These are phyloP conservation scores for Blastobotrys mokoenaii DNA, from an alignment of 805 yeast species.

Conservation along the genomic window DNA sequence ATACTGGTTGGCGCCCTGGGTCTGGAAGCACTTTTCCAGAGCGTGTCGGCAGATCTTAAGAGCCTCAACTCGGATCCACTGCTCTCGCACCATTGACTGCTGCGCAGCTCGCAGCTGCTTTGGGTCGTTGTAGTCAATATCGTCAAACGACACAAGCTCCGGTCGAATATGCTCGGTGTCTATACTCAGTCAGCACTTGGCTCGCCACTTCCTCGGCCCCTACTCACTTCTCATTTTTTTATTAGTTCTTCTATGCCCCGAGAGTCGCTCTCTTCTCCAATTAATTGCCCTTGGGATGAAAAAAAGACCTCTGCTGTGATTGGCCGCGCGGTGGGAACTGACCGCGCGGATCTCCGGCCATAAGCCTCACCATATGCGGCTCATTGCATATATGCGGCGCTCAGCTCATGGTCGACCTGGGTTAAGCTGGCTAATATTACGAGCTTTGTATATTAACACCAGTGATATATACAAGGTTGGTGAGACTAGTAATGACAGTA, in stretches of 20 bases:
- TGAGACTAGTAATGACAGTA: too few species aligned
- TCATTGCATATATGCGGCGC: too few species aligned
- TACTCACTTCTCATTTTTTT: not conserved
- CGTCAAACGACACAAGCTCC: slow-evolving; percentile 74
- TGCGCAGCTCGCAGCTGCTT: slow-evolving; percentile 63
- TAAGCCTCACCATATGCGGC: too few species aligned
- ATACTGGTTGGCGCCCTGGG: slow-evolving; percentile 56
- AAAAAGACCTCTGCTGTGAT: not conserved
- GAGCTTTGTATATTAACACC: too few species aligned
- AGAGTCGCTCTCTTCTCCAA: not conserved
- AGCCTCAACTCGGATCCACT: slow-evolving; percentile 63
- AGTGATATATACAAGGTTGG: too few species aligned
- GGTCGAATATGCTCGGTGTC: slow-evolving; percentile 33
- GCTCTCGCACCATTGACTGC: slow-evolving; percentile 69
- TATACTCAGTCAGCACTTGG: not conserved
- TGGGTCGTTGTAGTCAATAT: slow-evolving; percentile 64
- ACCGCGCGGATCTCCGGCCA: too few species aligned
- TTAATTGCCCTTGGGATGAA: not conserved
- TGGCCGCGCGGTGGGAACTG: not conserved
- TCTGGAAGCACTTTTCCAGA: slow-evolving; percentile 58
- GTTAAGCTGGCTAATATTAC: too few species aligned
- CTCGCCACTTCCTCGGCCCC: not conserved
- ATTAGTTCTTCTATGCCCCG: not conserved
- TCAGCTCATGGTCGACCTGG: too few species aligned
- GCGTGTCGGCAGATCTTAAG: slow-evolving; percentile 65